phyloP scores from a whole-genome alignment of 192 early-diverging fungal genomes.

The Linnemannia exigua region DNA sequence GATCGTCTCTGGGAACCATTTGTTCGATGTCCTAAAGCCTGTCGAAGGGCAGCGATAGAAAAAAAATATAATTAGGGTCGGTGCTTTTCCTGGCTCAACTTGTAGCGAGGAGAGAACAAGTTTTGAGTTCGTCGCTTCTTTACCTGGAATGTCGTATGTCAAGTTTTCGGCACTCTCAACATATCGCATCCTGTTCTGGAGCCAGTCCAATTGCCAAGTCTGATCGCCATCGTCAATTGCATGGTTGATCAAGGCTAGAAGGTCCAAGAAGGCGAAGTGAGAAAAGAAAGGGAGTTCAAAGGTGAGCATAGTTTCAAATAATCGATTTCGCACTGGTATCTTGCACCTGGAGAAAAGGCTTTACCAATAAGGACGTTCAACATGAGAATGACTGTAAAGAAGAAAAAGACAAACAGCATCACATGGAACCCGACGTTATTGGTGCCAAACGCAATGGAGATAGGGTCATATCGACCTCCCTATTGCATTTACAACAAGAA shows the following conservation, averaged over 20 bases:
- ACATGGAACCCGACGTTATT: not conserved
- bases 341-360: not conserved
- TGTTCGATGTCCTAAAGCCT: not conserved
- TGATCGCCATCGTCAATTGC: not conserved
- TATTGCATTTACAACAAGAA: not conserved
- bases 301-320: not conserved
- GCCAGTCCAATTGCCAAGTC: conserved; percentile 8
- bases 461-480: conserved; percentile 24
- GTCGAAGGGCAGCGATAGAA: not conserved
- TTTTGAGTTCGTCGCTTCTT: not conserved
- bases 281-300: not conserved
- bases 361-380: conserved; percentile 31
- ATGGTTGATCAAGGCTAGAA: not conserved
- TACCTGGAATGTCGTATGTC: conserved; percentile 14
- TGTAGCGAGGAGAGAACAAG: too few relatives aligned
- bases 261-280: not conserved
- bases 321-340: too few relatives aligned
- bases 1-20: conserved; percentile 5
- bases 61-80: not conserved
- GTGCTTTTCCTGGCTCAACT: too few relatives aligned
- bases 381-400: conserved; percentile 28
- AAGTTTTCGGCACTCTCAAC: conserved; percentile 15
- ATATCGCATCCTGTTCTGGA: conserved; percentile 15
- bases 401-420: conserved; percentile 16
- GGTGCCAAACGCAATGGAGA: not conserved